Conservation (phyloP, 1,284 basidiomycete species). For the Cryptococcus sp. region DNA sequence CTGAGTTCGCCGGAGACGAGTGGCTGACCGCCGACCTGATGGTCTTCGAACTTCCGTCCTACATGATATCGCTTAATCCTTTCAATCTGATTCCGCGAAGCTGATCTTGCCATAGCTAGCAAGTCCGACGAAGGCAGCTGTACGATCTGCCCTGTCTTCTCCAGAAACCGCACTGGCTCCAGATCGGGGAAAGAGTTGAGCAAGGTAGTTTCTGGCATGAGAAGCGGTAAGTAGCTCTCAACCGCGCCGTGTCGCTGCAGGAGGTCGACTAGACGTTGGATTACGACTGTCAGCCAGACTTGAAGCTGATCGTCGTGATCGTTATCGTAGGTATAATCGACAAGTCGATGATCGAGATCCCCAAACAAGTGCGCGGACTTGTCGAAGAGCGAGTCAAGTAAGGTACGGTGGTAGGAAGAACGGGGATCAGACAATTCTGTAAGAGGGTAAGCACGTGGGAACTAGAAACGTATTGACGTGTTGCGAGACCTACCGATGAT, state of each 20-base stretch:
- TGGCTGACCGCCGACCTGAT: conserved; percentile 50
- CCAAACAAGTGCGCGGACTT: conserved; percentile 57
- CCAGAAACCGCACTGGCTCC: conserved; percentile 70
- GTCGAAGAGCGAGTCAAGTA: conserved; percentile 46
- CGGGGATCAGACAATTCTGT: conserved; percentile 48
- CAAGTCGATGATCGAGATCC: conserved; percentile 64
- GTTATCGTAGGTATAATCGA: conserved; percentile 74
- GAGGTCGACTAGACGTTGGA: conserved; percentile 71
- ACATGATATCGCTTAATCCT: conserved; percentile 91
- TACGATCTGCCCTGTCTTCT: conserved; percentile 78
- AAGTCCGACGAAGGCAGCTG: conserved; percentile 75
- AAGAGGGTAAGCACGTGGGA: neutral
- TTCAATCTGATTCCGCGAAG: conserved; percentile 69
- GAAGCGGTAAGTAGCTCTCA: conserved; percentile 72
- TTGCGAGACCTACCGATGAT: conserved; percentile 57
- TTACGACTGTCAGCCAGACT: conserved; percentile 60
- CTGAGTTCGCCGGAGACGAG: conserved; percentile 43
- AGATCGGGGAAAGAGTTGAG: conserved; percentile 64
- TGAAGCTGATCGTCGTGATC: conserved; percentile 66
- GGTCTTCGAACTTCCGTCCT: conserved; percentile 62
- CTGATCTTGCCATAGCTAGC: conserved; percentile 80
- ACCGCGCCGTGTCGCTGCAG: conserved; percentile 89
- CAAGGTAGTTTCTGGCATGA: conserved; percentile 68
- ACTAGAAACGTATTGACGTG: conserved; percentile 52
- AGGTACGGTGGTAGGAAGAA: conserved; percentile 45